Evolutionary conservation across 225 moss, liverwort and hornwort species (phyloP).

Genomic region (Lunularia cruciata): DNA sequence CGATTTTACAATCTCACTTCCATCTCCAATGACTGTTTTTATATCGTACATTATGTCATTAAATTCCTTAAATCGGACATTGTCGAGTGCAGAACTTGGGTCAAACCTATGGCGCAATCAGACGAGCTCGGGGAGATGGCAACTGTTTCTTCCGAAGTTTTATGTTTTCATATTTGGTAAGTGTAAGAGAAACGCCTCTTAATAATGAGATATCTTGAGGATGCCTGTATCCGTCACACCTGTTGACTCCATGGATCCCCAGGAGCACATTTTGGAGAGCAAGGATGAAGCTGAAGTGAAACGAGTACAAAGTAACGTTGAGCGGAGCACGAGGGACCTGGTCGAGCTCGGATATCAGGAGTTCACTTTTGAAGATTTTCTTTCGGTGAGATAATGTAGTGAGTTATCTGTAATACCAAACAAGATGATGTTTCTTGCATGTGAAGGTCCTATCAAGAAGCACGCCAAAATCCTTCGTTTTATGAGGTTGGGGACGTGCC

Average conservation of each 20-base stretch:
- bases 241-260: background rate
- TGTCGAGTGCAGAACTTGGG: conserved; percentile 67
- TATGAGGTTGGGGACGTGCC: too few species aligned
- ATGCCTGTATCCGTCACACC: background rate
- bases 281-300: conserved; percentile 72
- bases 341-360: conserved; percentile 91
- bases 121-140: conserved; percentile 98
- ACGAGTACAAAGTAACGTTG: conserved; percentile 71
- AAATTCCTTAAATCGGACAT: background rate
- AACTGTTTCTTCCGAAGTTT: conserved; percentile 99
- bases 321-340: conserved; percentile 80
- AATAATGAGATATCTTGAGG: too few species aligned
- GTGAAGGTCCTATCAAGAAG: too few species aligned
- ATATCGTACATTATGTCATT: too few species aligned
- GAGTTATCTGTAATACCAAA: too few species aligned
- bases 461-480: too few species aligned
- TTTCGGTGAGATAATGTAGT: conserved; percentile 48
- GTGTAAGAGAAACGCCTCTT: conserved; percentile 20
- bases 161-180: conserved; percentile 99
- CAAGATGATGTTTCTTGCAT: too few species aligned
- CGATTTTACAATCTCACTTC: too few species aligned
- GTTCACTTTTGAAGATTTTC: conserved; percentile 99
- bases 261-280: conserved; percentile 90
- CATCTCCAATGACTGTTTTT: too few species aligned
- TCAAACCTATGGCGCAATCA: conserved; percentile 82